A percentile compares a stretch with the other conserved stretches of the same genome.
Conservation (phyloP, 805 yeast genomes). For the Lipomyces sp. region DNA sequence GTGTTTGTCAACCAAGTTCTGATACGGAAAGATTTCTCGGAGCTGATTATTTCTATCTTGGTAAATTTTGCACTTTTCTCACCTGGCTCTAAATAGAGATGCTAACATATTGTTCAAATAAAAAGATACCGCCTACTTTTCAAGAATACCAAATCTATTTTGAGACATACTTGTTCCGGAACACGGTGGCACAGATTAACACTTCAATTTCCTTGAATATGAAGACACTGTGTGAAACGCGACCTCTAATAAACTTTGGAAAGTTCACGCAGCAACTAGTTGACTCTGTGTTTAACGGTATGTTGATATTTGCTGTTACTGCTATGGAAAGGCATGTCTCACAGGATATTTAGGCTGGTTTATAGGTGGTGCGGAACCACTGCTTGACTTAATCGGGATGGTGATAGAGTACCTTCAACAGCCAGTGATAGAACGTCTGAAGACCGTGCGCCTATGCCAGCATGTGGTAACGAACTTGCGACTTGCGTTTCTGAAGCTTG, state of each 20-base stretch:
- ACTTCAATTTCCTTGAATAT: conserved; percentile 23
- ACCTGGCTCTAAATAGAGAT: neutral
- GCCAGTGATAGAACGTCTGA: conserved; percentile 20
- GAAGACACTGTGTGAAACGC: conserved; percentile 19
- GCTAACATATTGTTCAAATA: neutral
- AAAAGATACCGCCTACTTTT: conserved; percentile 29
- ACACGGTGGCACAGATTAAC: conserved; percentile 27
- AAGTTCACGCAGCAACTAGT: conserved; percentile 23
- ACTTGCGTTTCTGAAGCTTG: conserved; percentile 20
- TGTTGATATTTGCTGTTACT: neutral
- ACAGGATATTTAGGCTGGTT: conserved; percentile 22
- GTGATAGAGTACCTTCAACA: conserved; percentile 28
- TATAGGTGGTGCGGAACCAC: conserved; percentile 30
- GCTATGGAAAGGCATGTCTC: no score
- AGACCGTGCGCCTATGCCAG: conserved; percentile 20
- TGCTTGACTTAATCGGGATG: conserved; percentile 29
- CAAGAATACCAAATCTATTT: conserved; percentile 29
- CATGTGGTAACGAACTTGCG: conserved; percentile 15
- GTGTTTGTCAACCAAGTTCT: conserved; percentile 29
- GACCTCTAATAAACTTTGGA: conserved; percentile 25
- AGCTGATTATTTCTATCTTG: conserved; percentile 22
- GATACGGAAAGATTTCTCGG: conserved; percentile 28
- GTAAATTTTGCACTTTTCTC: neutral
- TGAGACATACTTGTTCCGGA: conserved; percentile 29
- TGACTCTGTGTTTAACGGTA: conserved; percentile 26